Evolutionary conservation across 2,329 filamentous ascomycete genomes (phyloP).

Genomic region (Metarhizium guizhouense): DNA sequence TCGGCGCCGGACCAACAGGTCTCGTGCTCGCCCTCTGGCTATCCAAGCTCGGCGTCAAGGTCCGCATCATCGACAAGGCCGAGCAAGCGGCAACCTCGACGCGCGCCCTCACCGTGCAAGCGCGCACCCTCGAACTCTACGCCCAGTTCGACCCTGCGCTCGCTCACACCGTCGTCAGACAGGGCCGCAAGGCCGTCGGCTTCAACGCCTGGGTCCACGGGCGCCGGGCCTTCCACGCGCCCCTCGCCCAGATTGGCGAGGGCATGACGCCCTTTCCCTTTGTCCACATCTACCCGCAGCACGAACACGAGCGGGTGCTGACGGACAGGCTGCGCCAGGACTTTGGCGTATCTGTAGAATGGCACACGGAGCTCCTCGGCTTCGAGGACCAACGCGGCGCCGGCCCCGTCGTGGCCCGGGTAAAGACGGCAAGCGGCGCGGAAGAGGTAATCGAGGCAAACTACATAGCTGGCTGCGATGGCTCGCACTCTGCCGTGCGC

Average conservation of each 20-base stretch:
- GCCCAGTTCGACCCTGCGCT: not conserved
- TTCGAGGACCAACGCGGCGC: conserved; percentile 54
- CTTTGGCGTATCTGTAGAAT: not conserved
- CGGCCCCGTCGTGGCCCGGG: conserved; percentile 34
- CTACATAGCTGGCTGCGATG: conserved; percentile 1
- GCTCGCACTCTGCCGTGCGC: conserved; percentile 1
- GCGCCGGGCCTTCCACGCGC: not conserved
- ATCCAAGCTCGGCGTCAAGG: conserved; percentile 28
- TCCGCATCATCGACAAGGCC: conserved; percentile 39
- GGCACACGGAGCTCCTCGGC: conserved; percentile 32
- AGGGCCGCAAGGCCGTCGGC: not conserved
- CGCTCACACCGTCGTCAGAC: not conserved
- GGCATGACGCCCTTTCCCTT: not conserved
- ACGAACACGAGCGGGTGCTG: conserved; percentile 41
- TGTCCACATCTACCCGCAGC: not conserved
- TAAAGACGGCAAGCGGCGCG: conserved; percentile 10
- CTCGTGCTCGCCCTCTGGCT: conserved; percentile 36
- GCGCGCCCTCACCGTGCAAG: conserved; percentile 1
- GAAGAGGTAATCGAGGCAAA: conserved; percentile 22
- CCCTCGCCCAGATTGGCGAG: not conserved
- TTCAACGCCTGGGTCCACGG: conserved; percentile 2
- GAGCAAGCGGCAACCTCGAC: conserved; percentile 28
- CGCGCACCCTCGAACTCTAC: conserved; percentile 3
- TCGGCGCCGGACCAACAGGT: conserved; percentile 32
- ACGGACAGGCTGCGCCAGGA: conserved; percentile 16